phyloP scores from a whole-genome alignment of 805 yeast species.

The Tetrapisispora taiwanensis region DNA sequence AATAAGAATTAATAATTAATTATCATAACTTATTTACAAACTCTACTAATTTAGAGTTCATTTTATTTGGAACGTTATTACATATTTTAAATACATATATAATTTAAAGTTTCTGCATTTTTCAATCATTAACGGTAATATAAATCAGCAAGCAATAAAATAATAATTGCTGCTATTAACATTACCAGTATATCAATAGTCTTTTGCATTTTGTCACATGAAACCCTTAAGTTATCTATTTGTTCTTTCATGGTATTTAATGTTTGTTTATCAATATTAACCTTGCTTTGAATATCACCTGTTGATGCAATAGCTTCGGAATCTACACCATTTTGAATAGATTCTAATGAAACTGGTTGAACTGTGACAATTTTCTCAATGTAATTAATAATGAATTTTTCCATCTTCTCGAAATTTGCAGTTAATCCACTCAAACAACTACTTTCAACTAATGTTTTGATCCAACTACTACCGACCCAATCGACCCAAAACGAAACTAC shows the following conservation, averaged over 20 bases:
- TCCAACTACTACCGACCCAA: constrained; percentile 88
- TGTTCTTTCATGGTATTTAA: neutral
- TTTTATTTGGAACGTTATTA: neutral
- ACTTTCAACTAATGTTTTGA: constrained; percentile 75
- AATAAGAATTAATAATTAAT: neutral
- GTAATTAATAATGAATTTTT: neutral
- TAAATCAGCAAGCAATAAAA: neutral
- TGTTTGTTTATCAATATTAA: neutral
- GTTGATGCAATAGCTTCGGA: neutral
- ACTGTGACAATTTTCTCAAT: neutral
- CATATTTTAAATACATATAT: neutral
- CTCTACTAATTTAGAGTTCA: neutral
- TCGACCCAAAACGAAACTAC: constrained; percentile 56
- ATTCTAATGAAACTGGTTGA: neutral
- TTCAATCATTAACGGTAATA: neutral
- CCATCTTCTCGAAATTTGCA: neutral
- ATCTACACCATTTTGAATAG: neutral
- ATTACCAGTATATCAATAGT: neutral
- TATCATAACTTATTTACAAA: neutral
- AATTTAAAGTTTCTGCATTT: neutral
- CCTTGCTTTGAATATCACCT: neutral
- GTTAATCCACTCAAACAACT: constrained; percentile 57
- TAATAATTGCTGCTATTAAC: neutral
- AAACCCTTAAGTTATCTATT: neutral
- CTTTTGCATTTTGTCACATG: neutral